Conservation (phyloP, 1,284 basidiomycete genomes). For the Fomitopsis palustris region DNA sequence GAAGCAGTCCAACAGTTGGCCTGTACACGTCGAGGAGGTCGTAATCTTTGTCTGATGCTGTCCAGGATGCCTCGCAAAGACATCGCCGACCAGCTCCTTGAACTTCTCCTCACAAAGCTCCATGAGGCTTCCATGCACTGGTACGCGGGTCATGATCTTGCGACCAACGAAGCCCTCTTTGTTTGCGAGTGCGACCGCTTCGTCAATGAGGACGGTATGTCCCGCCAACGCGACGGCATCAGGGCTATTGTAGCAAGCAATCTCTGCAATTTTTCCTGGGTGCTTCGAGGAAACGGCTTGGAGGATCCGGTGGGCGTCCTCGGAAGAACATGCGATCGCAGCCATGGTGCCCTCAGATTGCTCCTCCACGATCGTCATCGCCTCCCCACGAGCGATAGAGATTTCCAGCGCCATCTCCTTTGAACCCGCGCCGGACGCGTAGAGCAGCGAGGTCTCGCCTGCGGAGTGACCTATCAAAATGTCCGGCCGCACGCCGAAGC, state of each 20-base stretch:
- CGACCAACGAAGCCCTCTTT: slow-evolving; percentile 29
- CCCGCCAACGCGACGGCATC: slow-evolving; percentile 34
- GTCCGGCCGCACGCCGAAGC: slow-evolving; percentile 33
- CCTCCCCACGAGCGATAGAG: slow-evolving; percentile 34
- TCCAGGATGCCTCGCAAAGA: slow-evolving; percentile 23
- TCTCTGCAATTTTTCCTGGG: slow-evolving; percentile 20
- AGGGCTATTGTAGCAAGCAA: slow-evolving; percentile 37
- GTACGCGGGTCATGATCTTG: slow-evolving; percentile 28
- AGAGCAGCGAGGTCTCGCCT: slow-evolving; percentile 40
- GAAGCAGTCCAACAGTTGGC: slow-evolving; percentile 16
- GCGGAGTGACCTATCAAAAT: slow-evolving; percentile 39
- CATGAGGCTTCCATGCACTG: slow-evolving; percentile 33
- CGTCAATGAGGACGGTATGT: not conserved
- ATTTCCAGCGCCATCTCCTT: slow-evolving; percentile 38
- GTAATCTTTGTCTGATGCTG: slow-evolving; percentile 10
- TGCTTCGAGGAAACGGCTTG: slow-evolving; percentile 7
- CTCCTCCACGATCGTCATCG: slow-evolving; percentile 31
- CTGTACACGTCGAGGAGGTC: slow-evolving; percentile 26
- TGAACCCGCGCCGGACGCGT: slow-evolving; percentile 38
- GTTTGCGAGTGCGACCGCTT: slow-evolving; percentile 23
- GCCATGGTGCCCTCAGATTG: slow-evolving; percentile 37
- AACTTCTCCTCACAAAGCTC: slow-evolving; percentile 27
- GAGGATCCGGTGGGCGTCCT: slow-evolving; percentile 23
- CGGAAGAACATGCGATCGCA: slow-evolving; percentile 32
- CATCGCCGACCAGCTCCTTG: slow-evolving; percentile 14